Conservation (phyloP, 78 protist genomes). For the Dictyostelium purpureum region DNA sequence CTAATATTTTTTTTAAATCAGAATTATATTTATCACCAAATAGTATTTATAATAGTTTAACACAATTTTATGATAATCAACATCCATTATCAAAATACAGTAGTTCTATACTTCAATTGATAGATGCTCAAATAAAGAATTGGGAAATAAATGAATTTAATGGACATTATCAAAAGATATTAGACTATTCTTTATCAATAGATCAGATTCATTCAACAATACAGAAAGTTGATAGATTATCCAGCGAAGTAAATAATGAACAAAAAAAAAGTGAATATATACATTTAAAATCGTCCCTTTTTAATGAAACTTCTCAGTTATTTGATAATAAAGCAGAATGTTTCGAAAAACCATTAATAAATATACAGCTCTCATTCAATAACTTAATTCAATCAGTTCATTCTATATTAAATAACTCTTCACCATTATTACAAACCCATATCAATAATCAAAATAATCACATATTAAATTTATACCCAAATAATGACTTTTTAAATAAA, state of each 20-base stretch:
- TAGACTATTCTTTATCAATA: too few species aligned
- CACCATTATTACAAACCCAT: background rate
- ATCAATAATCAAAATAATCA: background rate
- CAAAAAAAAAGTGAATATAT: background rate
- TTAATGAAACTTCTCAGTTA: background rate
- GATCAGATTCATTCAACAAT: too few species aligned
- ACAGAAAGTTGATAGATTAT: background rate
- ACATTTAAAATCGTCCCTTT: background rate
- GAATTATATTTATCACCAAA: background rate
- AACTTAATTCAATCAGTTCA: constrained; percentile 5
- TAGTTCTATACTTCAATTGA: background rate
- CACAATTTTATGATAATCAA: background rate
- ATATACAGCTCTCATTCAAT: constrained; percentile 14
- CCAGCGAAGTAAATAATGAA: background rate
- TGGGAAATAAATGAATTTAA: too few species aligned
- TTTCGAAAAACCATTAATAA: constrained; percentile 12
- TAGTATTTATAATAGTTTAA: background rate
- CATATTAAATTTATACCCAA: too few species aligned
- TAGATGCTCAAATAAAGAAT: too few species aligned
- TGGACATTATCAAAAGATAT: too few species aligned
- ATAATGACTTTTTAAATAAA: too few species aligned
- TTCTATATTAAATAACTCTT: background rate
- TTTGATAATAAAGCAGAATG: background rate
- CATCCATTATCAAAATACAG: background rate
- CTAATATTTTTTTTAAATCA: background rate